Conservation (phyloP, 305 asterid genomes). For the Ilex paraguariensis region DNA sequence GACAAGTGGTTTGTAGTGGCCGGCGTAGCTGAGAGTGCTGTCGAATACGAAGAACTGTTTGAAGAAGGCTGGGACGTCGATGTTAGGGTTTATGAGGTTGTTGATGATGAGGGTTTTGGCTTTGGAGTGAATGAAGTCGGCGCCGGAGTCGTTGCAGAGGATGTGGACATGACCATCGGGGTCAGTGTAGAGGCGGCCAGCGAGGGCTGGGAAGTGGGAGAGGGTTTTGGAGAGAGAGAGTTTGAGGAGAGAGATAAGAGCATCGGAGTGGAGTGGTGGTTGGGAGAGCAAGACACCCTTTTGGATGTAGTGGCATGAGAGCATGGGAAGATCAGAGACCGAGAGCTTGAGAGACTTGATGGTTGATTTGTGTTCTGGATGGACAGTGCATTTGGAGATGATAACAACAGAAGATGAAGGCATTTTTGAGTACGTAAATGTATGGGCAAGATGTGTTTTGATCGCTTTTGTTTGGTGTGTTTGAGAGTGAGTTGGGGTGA, state of each 20-base stretch:
- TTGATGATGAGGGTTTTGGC: constrained; percentile 37
- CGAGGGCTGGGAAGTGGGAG: constrained; percentile 71
- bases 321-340: constrained; percentile 98
- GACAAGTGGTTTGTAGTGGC: constrained; percentile 54
- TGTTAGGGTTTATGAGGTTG: constrained; percentile 27
- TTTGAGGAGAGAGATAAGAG: constrained; percentile 55
- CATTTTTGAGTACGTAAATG: constrained; percentile 25
- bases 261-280: constrained; percentile 36
- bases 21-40: constrained; percentile 65
- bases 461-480: too few species aligned
- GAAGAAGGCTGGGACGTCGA: constrained; percentile 49
- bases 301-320: constrained; percentile 89
- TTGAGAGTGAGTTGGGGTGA: too few species aligned
- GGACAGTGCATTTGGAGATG: constrained; percentile 61
- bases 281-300: constrained; percentile 69
- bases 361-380: constrained; percentile 46
- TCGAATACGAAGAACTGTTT: constrained; percentile 66
- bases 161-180: constrained; percentile 52
- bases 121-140: constrained; percentile 60
- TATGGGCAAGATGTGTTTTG: not conserved
- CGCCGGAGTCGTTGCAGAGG: constrained; percentile 57
- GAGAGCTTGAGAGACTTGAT: constrained; percentile 62
- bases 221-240: constrained; percentile 62
- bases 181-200: constrained; percentile 70
- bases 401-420: constrained; percentile 67